These are phyloP conservation scores for Uronychia binucleata DNA, from an alignment of 73 alveolate genomes.

Conservation along the genomic window DNA sequence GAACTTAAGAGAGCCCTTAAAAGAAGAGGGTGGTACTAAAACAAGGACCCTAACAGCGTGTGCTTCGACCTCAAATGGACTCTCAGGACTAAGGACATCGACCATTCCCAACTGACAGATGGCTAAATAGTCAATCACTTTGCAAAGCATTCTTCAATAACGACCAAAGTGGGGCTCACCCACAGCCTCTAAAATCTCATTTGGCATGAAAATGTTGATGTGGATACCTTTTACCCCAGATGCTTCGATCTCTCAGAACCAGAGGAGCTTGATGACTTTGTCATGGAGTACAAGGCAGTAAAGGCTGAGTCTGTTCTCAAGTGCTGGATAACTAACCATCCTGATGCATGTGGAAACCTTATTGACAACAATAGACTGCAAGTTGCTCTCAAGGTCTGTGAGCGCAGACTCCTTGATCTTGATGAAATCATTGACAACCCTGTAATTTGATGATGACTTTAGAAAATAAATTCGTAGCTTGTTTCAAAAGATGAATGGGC, in stretches of 20 bases:
- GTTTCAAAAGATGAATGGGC: conserved; percentile 78
- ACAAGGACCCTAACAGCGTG: conserved; percentile 82
- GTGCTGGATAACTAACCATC: background rate
- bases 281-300: conserved; percentile 87
- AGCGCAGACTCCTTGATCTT: conserved; percentile 81
- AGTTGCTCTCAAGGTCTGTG: conserved; percentile 86
- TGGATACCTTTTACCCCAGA: conserved; percentile 97
- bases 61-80: conserved; percentile 92
- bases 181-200: conserved; percentile 88
- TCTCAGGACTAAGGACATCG: conserved; percentile 87
- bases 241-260: conserved; percentile 91
- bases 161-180: conserved; percentile 95
- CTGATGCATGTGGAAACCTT: background rate
- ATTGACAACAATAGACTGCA: conserved; percentile 17
- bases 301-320: conserved; percentile 79
- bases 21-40: conserved; percentile 96
- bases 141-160: conserved; percentile 83
- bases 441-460: background rate
- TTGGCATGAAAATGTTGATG: conserved; percentile 93
- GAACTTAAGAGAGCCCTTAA: conserved; percentile 80
- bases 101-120: conserved; percentile 77
- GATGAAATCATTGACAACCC: conserved; percentile 88
- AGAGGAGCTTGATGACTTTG: conserved; percentile 92
- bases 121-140: conserved; percentile 92
- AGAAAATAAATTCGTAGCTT: background rate